These are phyloP conservation scores for Penicillium sp. DNA, from an alignment of 2,329 filamentous ascomycete genomes.

Conservation along the genomic window DNA sequence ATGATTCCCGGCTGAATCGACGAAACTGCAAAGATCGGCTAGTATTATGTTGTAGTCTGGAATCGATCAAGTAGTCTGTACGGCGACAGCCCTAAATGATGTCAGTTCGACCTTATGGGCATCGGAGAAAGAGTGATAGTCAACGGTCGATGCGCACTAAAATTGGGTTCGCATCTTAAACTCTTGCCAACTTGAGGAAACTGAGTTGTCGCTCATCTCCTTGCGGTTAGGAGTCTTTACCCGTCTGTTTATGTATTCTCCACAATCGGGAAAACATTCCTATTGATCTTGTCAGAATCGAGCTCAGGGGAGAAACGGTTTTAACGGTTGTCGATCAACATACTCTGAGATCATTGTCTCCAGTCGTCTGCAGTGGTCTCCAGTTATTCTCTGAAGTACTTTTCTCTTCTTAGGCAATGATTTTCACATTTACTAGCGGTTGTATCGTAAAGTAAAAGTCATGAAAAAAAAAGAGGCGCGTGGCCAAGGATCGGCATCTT, in stretches of 20 bases:
- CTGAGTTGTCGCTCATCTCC: constrained; percentile 19
- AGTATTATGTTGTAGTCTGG: background rate
- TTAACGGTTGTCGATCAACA: constrained; percentile 14
- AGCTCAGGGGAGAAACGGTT: constrained; percentile 15
- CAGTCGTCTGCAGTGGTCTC: constrained; percentile 1
- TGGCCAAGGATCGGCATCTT: background rate
- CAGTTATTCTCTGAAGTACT: background rate
- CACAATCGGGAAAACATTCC: constrained; percentile 6
- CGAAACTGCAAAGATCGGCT: background rate
- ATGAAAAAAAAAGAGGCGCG: background rate
- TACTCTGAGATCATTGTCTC: constrained; percentile 3
- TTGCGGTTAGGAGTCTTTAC: constrained; percentile 22
- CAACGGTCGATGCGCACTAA: constrained; percentile 6
- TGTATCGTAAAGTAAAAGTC: background rate
- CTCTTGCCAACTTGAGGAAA: constrained; percentile 23
- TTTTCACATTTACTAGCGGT: background rate
- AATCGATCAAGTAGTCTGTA: background rate
- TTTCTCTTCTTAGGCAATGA: constrained; percentile 1
- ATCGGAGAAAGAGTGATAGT: background rate
- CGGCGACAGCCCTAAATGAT: background rate
- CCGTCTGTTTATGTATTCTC: constrained; percentile 20
- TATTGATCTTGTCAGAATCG: constrained; percentile 11
- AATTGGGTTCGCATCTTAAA: constrained; percentile 25
- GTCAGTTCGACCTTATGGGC: background rate
- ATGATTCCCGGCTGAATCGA: background rate